A percentile compares a stretch with the other conserved stretches of the same genome.
Conservation (phyloP, 2,329 filamentous ascomycete species). For the Colletotrichum endophyticum region DNA sequence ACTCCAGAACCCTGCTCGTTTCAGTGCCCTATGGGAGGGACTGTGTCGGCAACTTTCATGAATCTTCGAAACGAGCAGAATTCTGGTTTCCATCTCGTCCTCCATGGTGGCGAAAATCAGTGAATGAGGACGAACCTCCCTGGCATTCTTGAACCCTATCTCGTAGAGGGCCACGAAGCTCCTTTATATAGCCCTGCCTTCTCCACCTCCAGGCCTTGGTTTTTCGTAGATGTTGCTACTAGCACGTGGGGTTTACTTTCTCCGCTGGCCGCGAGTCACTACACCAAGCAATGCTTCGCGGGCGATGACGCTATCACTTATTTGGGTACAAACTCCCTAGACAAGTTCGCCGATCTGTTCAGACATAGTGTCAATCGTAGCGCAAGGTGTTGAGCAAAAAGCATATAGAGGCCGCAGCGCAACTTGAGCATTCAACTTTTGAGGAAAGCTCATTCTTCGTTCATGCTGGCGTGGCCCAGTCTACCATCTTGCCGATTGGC, state of each 20-base stretch:
- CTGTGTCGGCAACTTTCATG: neutral
- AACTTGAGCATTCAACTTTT: neutral
- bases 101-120: neutral
- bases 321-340: fast-evolving
- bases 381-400: neutral
- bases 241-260: neutral
- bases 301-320: neutral
- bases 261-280: neutral
- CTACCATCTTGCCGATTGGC: neutral
- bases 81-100: neutral
- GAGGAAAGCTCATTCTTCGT: neutral
- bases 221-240: neutral
- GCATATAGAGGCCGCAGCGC: neutral
- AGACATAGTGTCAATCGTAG: fast-evolving
- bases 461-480: neutral
- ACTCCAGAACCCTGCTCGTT: neutral
- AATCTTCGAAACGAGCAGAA: neutral
- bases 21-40: neutral
- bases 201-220: neutral
- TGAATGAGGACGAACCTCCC: neutral
- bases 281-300: neutral
- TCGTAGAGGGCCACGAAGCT: neutral
- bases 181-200: neutral
- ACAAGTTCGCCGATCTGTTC: fast-evolving
- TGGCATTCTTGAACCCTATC: neutral